Base-by-base conservation (phyloP, 148 eudicot species). In the Silene uniflora region DNA sequence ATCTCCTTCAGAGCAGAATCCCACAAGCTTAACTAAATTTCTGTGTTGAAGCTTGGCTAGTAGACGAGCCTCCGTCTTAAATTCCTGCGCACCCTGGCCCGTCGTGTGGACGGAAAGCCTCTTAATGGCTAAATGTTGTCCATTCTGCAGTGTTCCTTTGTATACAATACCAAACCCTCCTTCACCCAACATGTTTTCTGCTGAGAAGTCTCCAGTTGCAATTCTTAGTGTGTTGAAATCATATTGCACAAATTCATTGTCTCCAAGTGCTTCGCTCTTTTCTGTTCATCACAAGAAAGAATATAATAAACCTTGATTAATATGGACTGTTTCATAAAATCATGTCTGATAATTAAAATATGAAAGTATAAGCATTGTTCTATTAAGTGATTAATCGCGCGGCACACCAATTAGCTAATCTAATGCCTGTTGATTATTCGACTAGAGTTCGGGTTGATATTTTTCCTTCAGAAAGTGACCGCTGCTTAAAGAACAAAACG, bases 91-190 rank as follows among this genome's bases (percentile, higher is more conserved):
- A 8, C 79, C 79, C 58, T 76, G 79, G 1, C 12, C 63, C 0
- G 73, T 55, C 13, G 62, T 13, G 16, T 23, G 54, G 14, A 11
- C 46, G 6, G 79, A 76, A 39, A 76, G 79, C 68, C 74, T 69
- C 68, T 69, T 76, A 24, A 68, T 60, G 16, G 73, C 79, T 42
- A 76, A 4, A 8, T 35, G 44, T 25, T 76, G 39, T 44, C 73
- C 67, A 59, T 14, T 76, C 27, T 69, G 60, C 22, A 76, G 73
- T 62, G 16, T 69, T 9, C 60, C 74, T 79, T 80, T 80, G 79
- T 75, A 80, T 42, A 80, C 83, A 6, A 44, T 18, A 19, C 83
- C 83, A 10, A 80, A 80, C 35, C 83, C 83, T 44, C 83, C 83
- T 24, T 80, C 79, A 35, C 83, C 83, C 0, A 80, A 73, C 76